Evolutionary conservation across 495 filamentous ascomycete genomes (phyloP), one percentile per base, ranked within the genome.

Genomic region (Aspergillus ostianus): DNA sequence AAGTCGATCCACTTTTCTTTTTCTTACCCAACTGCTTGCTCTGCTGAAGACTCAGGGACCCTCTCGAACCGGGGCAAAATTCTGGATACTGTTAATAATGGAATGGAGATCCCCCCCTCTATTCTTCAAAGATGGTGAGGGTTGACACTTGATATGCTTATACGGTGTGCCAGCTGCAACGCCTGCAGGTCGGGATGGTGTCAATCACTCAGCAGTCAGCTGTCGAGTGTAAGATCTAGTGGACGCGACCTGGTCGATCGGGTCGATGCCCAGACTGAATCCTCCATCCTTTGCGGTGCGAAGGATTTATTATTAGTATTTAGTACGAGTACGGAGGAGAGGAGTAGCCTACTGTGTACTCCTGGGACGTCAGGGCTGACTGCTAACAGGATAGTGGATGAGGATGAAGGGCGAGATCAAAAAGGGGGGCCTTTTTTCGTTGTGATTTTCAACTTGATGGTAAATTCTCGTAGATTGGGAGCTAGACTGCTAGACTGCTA

Each of bases 1-100:
- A 46, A 54, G 30, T 20, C 32, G 32, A 19, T 54, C 52, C 52
- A 54, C 52, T 20, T 41, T 20, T 18, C 13, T 18, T 27, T 53
- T 29, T 36, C 20, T 44, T 17, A 19, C 19, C 29, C 29, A 26
- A 26, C 23, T 32, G n/a, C 8, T 32, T 8, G 3, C 29, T 10
- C 29, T 32, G 1, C 29, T 32, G 7, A 2, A 32, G 29, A 32
- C 29, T 32, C 4, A 41, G 36, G 36, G 36, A 41, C 36, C 36
- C 12, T 41, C 36, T 4, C 36, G 36, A 41, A 41, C 36, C 10
- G 13, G 36, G 36, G 13, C 9, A 41, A 41, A 32, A 41, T 2
- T 41, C 36, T 4, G 13, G 36, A 12, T 41, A 8, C 36, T 15
- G 36, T 41, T 41, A 15, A 15, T 41, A 41, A 41, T 41, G 36